Percentiles rank a stretch among this genome's conserved stretches.
Conservation (phyloP, 2,329 filamentous ascomycete species). For the Aspergillus sp. region DNA sequence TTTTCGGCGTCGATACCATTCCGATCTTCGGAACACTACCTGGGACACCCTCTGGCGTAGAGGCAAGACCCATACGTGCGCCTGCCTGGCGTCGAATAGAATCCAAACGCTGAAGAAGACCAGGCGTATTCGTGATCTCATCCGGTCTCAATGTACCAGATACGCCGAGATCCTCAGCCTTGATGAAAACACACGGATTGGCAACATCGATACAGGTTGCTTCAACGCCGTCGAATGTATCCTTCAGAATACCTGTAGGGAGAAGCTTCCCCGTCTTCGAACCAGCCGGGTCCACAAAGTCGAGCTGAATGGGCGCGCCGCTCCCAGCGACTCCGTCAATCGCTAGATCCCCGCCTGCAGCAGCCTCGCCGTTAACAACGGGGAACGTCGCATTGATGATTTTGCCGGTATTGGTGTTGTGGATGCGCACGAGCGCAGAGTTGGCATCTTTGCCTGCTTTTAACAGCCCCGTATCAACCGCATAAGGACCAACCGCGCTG, state of each 20-base stretch:
- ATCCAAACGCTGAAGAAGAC: slow-evolving; percentile 52
- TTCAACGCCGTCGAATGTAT: slow-evolving; percentile 51
- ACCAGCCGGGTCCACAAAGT: slow-evolving; percentile 63
- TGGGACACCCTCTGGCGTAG: slow-evolving; percentile 45
- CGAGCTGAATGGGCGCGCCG: slow-evolving; percentile 57
- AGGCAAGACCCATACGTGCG: slow-evolving; percentile 61
- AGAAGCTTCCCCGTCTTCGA: slow-evolving; percentile 63
- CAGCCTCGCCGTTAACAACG: slow-evolving; percentile 50
- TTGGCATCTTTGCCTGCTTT: neutral
- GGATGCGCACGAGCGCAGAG: slow-evolving; percentile 51
- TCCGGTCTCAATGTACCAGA: slow-evolving; percentile 50
- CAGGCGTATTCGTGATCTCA: slow-evolving; percentile 49
- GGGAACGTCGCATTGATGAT: slow-evolving; percentile 60
- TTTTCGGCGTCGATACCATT: slow-evolving; percentile 45
- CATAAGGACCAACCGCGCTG: slow-evolving; percentile 65
- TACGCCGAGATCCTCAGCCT: slow-evolving; percentile 52
- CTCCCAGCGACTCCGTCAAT: slow-evolving; percentile 66
- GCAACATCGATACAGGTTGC: slow-evolving; percentile 64
- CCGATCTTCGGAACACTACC: slow-evolving; percentile 64
- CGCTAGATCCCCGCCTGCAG: slow-evolving; percentile 54
- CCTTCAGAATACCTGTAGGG: slow-evolving; percentile 58
- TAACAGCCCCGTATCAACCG: slow-evolving; percentile 57
- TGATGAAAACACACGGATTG: slow-evolving; percentile 65
- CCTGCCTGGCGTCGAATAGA: slow-evolving; percentile 59
- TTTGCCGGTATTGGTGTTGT: slow-evolving; percentile 72